Percentiles rank a stretch among this genome's conserved stretches.
Conservation (phyloP, 2,329 filamentous ascomycete species). For the Escovopsis sp. region DNA sequence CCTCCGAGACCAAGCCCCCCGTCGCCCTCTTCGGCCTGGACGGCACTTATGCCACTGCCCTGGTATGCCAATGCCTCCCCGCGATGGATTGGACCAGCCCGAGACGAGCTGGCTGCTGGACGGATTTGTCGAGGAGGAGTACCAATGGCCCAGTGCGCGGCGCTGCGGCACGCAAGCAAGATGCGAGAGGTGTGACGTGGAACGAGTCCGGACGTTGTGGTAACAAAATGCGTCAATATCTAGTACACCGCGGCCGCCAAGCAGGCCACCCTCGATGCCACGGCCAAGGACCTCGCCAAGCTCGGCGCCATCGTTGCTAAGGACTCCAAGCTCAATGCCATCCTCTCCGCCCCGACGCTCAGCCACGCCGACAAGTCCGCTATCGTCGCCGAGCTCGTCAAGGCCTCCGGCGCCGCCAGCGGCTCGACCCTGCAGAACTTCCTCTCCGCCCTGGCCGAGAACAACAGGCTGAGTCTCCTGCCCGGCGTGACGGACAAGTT, state of each 20-base stretch:
- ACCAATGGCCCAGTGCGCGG: too few relatives aligned
- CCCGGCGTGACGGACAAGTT: slow-evolving; percentile 81
- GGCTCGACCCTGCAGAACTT: slow-evolving; percentile 91
- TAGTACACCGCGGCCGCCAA: slow-evolving; percentile 96
- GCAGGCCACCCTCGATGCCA: slow-evolving; percentile 69
- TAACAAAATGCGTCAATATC: slow-evolving; percentile 21
- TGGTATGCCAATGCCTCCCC: slow-evolving; percentile 46
- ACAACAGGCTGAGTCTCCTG: slow-evolving; percentile 83
- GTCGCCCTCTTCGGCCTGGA: slow-evolving; percentile 89
- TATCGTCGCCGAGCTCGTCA: slow-evolving; percentile 78
- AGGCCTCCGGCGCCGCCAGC: slow-evolving; percentile 55
- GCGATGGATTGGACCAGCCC: too few relatives aligned
- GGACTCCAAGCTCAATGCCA: slow-evolving; percentile 64
- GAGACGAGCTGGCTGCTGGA: too few relatives aligned
- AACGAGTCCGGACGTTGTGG: neutral
- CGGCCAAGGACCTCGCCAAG: slow-evolving; percentile 61
- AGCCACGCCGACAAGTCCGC: slow-evolving; percentile 64
- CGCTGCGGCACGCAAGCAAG: too few relatives aligned
- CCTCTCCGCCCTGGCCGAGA: slow-evolving; percentile 76
- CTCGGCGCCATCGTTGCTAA: slow-evolving; percentile 61
- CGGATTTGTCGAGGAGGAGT: too few relatives aligned
- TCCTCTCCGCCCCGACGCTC: slow-evolving; percentile 73
- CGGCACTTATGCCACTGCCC: slow-evolving; percentile 93
- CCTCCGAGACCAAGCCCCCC: slow-evolving; percentile 64
- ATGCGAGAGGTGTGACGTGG: too few relatives aligned